Percentiles rank a stretch among this genome's conserved stretches.
phyloP scores from a whole-genome alignment of 2,329 filamentous ascomycete species.

The Bertia moriformis region DNA sequence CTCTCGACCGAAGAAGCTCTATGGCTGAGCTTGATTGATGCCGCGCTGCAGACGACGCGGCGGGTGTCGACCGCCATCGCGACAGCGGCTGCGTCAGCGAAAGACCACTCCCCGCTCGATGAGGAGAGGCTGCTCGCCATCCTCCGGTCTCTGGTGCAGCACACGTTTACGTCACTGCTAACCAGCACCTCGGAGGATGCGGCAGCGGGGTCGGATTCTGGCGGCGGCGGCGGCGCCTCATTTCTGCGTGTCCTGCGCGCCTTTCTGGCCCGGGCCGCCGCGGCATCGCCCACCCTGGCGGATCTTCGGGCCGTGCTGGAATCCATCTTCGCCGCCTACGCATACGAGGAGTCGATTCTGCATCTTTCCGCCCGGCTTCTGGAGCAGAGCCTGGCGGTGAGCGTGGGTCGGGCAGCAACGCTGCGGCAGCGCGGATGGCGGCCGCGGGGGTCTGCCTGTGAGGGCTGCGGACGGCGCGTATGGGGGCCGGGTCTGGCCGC shows the following conservation, averaged over 20 bases:
- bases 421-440: constrained; percentile 48
- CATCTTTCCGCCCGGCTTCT: constrained; percentile 47
- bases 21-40: constrained; percentile 47
- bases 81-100: too few relatives aligned
- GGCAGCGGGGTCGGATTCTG: too few relatives aligned
- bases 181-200: constrained; percentile 48
- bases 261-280: constrained; percentile 46
- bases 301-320: constrained; percentile 48
- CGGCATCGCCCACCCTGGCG: constrained; percentile 43
- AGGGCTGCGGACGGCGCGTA: constrained; percentile 41
- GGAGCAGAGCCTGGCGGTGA: constrained; percentile 49
- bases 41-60: constrained; percentile 47
- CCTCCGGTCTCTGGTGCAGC: constrained; percentile 70
- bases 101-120: constrained; percentile 27
- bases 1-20: constrained; percentile 38
- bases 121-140: constrained; percentile 47
- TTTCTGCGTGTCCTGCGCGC: constrained; percentile 54
- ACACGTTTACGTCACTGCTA: constrained; percentile 76
- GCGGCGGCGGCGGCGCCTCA: too few relatives aligned
- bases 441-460: constrained; percentile 45
- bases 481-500: constrained; percentile 50
- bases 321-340: constrained; percentile 54
- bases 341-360: constrained; percentile 50
- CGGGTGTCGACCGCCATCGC: constrained; percentile 42
- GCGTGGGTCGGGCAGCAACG: constrained; percentile 38